Evolutionary conservation across 495 filamentous ascomycete genomes (phyloP), one percentile per base, ranked within the genome.

Genomic region (Penicillium cosmopolitanum): DNA sequence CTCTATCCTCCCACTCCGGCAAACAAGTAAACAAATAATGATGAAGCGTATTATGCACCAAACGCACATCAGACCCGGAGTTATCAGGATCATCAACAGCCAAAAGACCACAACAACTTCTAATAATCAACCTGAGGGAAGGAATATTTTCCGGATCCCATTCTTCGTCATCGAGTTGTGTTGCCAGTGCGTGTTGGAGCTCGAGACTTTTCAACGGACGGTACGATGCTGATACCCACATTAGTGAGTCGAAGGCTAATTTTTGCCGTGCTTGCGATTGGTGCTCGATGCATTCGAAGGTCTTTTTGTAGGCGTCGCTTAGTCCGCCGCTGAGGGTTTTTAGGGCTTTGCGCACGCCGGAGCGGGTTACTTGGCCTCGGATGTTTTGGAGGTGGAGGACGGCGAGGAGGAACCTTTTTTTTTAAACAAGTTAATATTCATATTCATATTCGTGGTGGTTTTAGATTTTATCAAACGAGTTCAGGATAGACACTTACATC

Each of bases 331-430:
- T 16, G 42, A 44, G 42, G n/a, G 3, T 7, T 18, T 44, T 44
- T 44, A 44, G 42, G 16, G 42, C 42, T 44, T 44, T 44, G 15
- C 42, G 42, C 11, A 44, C 42, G 16, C 42, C 42, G 16, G 42
- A 44, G 5, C 42, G 42, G 42, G 42, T 44, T 44, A 44, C 42
- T 44, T 44, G 42, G 42, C 42, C 42, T 2, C 16, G 42, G 42
- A 44, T 44, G n/a, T 44, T 44, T 18, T 44, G 42, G 15, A 44
- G 42, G 16, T 44, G 16, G 42, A 44, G 42, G n/a, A 44, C 42
- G n/a, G 42, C 42, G 42, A 44, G 42, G n/a, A 44, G 42, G 42
- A 44, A 44, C 42, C 42, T 44, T 12, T 7, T 16, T 15, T n/a
- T n/a, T 23, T 23, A 23, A 21, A 21, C 19, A 21, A 23, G 3